Evolutionary conservation across 805 yeast species (phyloP), one percentile per base, ranked within the genome.

Genomic region (Candida koratica): DNA sequence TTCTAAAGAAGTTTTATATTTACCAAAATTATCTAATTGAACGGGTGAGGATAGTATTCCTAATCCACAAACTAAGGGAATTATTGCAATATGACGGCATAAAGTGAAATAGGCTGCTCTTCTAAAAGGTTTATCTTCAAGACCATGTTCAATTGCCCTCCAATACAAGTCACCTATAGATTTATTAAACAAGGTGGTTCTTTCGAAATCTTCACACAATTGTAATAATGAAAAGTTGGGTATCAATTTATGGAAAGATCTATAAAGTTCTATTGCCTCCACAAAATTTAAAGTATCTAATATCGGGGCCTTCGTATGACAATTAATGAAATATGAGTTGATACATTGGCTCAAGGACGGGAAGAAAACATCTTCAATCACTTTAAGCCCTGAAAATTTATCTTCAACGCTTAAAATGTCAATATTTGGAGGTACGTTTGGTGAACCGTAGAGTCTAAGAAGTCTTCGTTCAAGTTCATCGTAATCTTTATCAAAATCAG

Each of bases 291-390:
- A 38, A 19, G 52, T 48, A 38, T 61, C 61, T 11, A 63, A 35
- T 6, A 60, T 47, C 2, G 67, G 69, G 10, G 55, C 45, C 38
- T 61, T 61, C 5, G 65, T 46, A 38, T 61, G 59, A 29, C 58
- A 57, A 35, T 58, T 53, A 19, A 56, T 35, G 28, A 63, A 51
- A 34, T 55, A 63, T 11, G 61, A 55, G 37, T 53, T 54, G 28
- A 58, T 37, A 27, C 43, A 36, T 19, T 31, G 38, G 23, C 28
- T 12, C 17, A 43, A 33, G 1, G 44, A 43, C 12, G 17, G 25
- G 17, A 22, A 38, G 16, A 61, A 35, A 5, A 51, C 39, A 12
- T n/a, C 22, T 32, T 60, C 66, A 5, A 56, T 30, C 4, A 15
- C 31, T 10, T 43, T 12, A 4, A 41, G 33, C 13, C 33, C 37